Evolutionary conservation across 1,139 yeast genomes (phyloP), one percentile per base, ranked within the genome.

Genomic region (Oligophagozyma castellii): DNA sequence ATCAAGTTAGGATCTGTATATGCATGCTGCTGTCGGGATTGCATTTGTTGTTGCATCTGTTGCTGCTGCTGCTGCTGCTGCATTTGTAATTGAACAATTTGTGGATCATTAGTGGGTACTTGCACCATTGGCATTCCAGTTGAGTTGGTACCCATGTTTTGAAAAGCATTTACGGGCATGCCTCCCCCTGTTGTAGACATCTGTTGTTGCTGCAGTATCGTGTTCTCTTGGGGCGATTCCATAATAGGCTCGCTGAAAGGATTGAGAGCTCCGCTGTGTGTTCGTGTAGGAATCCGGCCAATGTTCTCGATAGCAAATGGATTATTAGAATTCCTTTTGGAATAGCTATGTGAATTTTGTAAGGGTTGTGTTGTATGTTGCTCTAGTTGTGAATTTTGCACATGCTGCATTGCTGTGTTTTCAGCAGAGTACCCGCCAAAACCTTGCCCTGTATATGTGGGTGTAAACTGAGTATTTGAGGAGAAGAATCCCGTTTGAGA

Each of bases 361-460:
- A n/a, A n/a, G n/a, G n/a, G n/a, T 5, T 30, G 23, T 8, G 45
- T 46, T 11, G 48, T 42, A 2, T 40, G 30, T 6, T 28, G 27
- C 12, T 16, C 11, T 8, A 19, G 16, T 18, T 18, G 20, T 7
- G 10, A 10, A 14, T 19, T 22, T 18, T 18, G 20, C 20, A 18
- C 10, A 10, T 7, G 10, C 12, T 23, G 11, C 5, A 12, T 23
- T 16, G 22, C 14, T 19, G 28, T 25, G 12, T 19, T 23, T 13
- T 22, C 26, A 31, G 22, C 23, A 27, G 21, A 31, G 43, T 65
- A 65, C 4, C 73, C 73, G 12, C 75, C 74, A 51, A 68, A 69
- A 0, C 77, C 77, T 24, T 62, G 61, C 7, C 77, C 77, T 11
- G 78, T 70, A 38, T 54, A 58, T 2, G 59, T 44, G 20, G 67